Base-by-base conservation (phyloP, 1,139 yeast genomes). In the Arxiozyma heterogenica region DNA sequence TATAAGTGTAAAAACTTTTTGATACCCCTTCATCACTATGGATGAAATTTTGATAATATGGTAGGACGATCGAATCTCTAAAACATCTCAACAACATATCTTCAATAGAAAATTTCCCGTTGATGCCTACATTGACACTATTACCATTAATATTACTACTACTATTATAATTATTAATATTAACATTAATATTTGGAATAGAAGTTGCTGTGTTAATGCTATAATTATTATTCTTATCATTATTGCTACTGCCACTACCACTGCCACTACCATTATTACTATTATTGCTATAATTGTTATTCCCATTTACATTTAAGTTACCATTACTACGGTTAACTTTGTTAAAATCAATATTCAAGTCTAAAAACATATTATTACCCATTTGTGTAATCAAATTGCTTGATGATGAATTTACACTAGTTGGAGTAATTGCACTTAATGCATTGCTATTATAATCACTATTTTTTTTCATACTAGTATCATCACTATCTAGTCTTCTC, bases 41-140 rank as follows among this genome's bases (percentile, higher is more conserved):
- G 42, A 68, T 63, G 50, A 69, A 64, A 53, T 70, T 65, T 57
- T 75, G 80, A 56, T 75, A 76, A 44, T 75, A 70, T 0, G 81
- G 81, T 4, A 78, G 63, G 1, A 78, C 75, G n/a, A 79, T 71
- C 42, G 74, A 66, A 54, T 79, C 81, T 55, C 83, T 71, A 57
- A 83, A 75, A 22, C 79, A 69, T 21, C 71, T 69, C 18, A 77
- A 56, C 44, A 76, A 23, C 59, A 64, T 47, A 53, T 61, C 54
- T 52, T 65, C 65, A 30, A 64, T 59, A 15, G 80, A 50, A 67
- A 55, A 27, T 69, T 59, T 20, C 53, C 61, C 61, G 60, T 72
- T 76, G 44, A 75, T 27, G 8, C 30, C 63, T 55, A 65, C 72
- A 34, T 12, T 45, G 11, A 20, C 20, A 45, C 7, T 18, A 27